Evolutionary conservation across 495 filamentous ascomycete species (phyloP).

Genomic region (Penicillium odoratum): DNA sequence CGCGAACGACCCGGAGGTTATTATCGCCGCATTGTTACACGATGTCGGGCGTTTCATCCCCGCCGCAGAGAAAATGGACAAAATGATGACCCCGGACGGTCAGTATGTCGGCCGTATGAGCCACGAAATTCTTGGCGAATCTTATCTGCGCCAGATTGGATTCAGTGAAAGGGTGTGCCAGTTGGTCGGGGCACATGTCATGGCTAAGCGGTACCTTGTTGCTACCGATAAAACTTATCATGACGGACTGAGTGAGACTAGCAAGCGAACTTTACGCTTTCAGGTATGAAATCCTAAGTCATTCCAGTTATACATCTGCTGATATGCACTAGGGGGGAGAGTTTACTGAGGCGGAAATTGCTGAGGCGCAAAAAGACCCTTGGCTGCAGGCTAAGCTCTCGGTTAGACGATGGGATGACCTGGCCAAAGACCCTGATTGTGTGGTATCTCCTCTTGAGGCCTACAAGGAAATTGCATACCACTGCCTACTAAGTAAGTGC

Average conservation of each 20-base stretch:
- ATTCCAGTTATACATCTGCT: not conserved
- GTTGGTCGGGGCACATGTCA: slow-evolving; percentile 43
- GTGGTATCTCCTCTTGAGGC: slow-evolving; percentile 24
- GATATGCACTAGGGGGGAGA: slow-evolving; percentile 27
- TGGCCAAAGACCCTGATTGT: slow-evolving; percentile 33
- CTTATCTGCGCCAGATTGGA: slow-evolving; percentile 36
- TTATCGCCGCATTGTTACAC: slow-evolving; percentile 42
- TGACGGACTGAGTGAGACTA: slow-evolving; percentile 38
- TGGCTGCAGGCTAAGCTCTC: slow-evolving; percentile 35
- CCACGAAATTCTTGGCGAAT: slow-evolving; percentile 40
- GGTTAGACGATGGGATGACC: slow-evolving; percentile 42
- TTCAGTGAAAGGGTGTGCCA: slow-evolving; percentile 39
- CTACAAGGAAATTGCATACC: slow-evolving; percentile 23
- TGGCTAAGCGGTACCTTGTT: slow-evolving; percentile 44
- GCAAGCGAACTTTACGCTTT: slow-evolving; percentile 36
- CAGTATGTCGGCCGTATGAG: slow-evolving; percentile 37
- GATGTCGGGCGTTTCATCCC: slow-evolving; percentile 46
- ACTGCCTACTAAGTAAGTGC: slow-evolving; percentile 23
- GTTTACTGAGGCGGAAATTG: slow-evolving; percentile 30
- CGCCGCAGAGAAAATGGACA: slow-evolving; percentile 28
- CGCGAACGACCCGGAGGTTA: slow-evolving; percentile 31
- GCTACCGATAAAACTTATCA: slow-evolving; percentile 40
- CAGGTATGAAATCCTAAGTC: slow-evolving; percentile 21
- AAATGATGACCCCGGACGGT: slow-evolving; percentile 22
- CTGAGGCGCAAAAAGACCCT: slow-evolving; percentile 29